phyloP scores from a whole-genome alignment of 2,329 filamentous ascomycete species.

The Aspergillus sclerotialis region DNA sequence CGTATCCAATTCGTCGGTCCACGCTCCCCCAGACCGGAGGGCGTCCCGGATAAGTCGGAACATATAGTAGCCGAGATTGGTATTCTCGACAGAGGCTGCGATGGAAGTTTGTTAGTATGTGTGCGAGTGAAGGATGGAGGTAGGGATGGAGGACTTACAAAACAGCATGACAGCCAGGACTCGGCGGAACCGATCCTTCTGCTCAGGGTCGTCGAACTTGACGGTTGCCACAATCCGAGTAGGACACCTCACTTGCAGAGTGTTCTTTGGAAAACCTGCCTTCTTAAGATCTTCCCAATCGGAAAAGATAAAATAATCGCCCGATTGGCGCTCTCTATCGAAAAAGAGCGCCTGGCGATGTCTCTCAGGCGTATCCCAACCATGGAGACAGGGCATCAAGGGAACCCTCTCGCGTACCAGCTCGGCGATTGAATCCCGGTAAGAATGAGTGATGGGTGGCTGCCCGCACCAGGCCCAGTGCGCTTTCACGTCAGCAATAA shows the following conservation, averaged over 20 bases:
- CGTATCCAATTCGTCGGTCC: conserved; percentile 10
- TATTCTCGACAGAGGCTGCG: conserved; percentile 20
- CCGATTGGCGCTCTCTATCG: conserved; percentile 12
- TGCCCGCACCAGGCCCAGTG: conserved; percentile 28
- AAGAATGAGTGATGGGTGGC: conserved; percentile 13
- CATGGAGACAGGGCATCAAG: conserved; percentile 19
- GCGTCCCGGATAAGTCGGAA: conserved; percentile 29
- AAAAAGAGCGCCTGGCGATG: conserved; percentile 29
- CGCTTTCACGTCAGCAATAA: conserved; percentile 25
- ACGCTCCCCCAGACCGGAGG: conserved; percentile 12
- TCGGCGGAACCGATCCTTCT: conserved; percentile 29
- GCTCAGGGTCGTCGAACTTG: conserved; percentile 14
- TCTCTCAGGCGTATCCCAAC: conserved; percentile 27
- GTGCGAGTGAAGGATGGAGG: background rate
- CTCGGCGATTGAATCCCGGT: conserved; percentile 13
- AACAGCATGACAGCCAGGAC: conserved; percentile 25
- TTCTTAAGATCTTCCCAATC: conserved; percentile 15
- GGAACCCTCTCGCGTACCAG: conserved; percentile 14
- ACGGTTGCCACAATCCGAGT: conserved; percentile 13
- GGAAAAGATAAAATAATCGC: conserved; percentile 32
- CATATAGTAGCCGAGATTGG: conserved; percentile 21
- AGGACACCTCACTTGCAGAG: conserved; percentile 15
- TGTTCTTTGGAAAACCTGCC: conserved; percentile 7
- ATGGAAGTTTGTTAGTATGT: background rate
- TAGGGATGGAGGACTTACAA: conserved; percentile 10